Conservation (phyloP, 352 stramenopile genomes). For the Pythium utonaiense region DNA sequence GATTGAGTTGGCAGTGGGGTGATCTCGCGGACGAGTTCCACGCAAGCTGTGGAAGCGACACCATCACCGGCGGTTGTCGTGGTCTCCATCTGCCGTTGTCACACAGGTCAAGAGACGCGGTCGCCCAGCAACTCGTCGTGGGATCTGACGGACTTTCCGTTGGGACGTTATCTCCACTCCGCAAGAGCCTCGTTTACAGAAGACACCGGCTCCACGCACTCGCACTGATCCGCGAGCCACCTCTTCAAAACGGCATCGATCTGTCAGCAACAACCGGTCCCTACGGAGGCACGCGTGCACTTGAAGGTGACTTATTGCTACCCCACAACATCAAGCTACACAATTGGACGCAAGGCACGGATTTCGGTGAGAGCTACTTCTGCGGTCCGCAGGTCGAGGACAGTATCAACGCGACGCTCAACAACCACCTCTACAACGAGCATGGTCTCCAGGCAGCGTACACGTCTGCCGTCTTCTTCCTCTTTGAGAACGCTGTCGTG, state of each 20-base stretch:
- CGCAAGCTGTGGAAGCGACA: not conserved
- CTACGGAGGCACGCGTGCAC: not conserved
- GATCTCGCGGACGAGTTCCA: not conserved
- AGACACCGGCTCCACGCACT: not conserved
- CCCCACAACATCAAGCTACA: not conserved
- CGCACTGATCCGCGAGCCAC: not conserved
- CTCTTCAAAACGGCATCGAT: not conserved
- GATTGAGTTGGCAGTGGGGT: slow-evolving; percentile 4
- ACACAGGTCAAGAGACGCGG: not conserved
- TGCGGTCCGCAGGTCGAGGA: not conserved
- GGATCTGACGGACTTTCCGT: not conserved
- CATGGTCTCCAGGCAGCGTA: not conserved
- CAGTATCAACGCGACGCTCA: not conserved
- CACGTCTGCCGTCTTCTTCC: not conserved
- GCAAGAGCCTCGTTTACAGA: not conserved
- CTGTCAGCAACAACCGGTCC: not conserved
- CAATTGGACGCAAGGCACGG: not conserved
- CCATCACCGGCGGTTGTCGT: not conserved
- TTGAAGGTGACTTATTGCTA: not conserved
- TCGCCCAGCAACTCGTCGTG: not conserved
- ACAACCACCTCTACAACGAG: slow-evolving; percentile 6
- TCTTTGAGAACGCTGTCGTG: not conserved
- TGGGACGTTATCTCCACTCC: not conserved
- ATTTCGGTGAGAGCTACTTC: not conserved
- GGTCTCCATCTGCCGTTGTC: not conserved